Evolutionary conservation across 768 basidiomycete genomes (phyloP), one percentile per base, ranked within the genome.

Genomic region (Cystobasidium tubakii): DNA sequence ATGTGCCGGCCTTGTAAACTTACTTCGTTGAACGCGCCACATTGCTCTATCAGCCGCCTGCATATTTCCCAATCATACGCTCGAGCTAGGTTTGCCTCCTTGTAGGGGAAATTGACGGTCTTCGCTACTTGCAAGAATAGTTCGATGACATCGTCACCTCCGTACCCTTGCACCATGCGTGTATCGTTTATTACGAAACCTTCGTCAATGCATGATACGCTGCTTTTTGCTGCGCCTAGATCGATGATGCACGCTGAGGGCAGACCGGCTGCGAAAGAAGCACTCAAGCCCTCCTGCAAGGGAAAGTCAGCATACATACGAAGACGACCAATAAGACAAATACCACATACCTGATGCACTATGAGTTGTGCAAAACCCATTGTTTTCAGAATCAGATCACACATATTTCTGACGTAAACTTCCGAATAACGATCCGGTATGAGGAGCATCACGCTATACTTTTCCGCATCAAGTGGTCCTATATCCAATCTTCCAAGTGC

Each of bases 161-260:
- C 96, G 82, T 91, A 89, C 77, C 88, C 88, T 60, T 98, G 84
- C 29, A 86, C 84, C 83, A 94, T 88, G 76, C 95, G 84, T 66
- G 87, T 74, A 77, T 99, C 96, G 3, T 88, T 80, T 33, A 93
- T 82, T 25, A 99, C 86, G 63, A 93, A 80, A 1, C 96, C 96
- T 78, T 99, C 96, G 73, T 98, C 96, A 1, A 98, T 89, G 79
- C 94, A 97, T 0, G 93, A 88, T 50, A 99, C 86, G 74, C 86
- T 91, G 0, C 91, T 92, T 70, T 85, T 86, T 19, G 84, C 85
- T 15, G 95, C 90, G 1, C 96, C 96, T 64, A 98, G 88, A 80
- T 99, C 92, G 42, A 99, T 90, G 3, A 99, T 91, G 78, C 96
- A 98, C 13, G 94, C 96, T 78, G 88, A 90, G 0, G 91, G 91